These are phyloP conservation scores for Trypanosoma boissoni DNA, from an alignment of 208 protist genomes.

Conservation along the genomic window DNA sequence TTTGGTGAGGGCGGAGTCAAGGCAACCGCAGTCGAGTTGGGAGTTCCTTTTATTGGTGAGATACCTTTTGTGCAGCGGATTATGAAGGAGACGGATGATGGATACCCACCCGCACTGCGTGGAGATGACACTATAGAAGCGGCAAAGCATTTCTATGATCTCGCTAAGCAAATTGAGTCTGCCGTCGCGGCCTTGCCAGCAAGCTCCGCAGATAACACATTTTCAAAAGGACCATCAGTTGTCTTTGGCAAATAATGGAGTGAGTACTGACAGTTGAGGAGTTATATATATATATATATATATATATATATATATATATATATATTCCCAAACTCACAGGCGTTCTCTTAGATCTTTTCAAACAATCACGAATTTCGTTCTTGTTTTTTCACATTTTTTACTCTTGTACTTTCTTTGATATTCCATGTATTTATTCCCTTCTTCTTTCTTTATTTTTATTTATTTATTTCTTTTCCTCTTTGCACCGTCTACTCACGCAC, in stretches of 20 bases:
- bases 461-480: constrained; percentile 7
- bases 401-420: background rate
- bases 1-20: constrained; percentile 92
- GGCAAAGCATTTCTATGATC: constrained; percentile 81
- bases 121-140: constrained; percentile 57
- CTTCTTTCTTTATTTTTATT: constrained; percentile 16
- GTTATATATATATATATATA: constrained; percentile 2
- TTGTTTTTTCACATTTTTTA: too few species aligned
- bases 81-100: constrained; percentile 90
- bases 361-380: too few species aligned
- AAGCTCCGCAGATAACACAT: background rate
- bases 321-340: too few species aligned
- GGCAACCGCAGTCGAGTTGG: constrained; percentile 80
- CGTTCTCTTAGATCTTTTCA: too few species aligned
- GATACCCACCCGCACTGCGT: constrained; percentile 86
- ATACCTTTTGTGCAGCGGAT: constrained; percentile 92
- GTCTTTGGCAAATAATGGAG: constrained; percentile 32
- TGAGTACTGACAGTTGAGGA: background rate
- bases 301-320: background rate
- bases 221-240: constrained; percentile 29
- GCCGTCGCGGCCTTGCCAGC: constrained; percentile 21
- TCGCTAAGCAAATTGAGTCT: constrained; percentile 53
- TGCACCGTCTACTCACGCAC: background rate
- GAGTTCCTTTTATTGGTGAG: constrained; percentile 90
- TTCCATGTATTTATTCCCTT: constrained; percentile 4